Evolutionary conservation across 148 eudicot genomes (phyloP), one percentile per base, ranked within the genome.

Genomic region (Pouteria glomerata): DNA sequence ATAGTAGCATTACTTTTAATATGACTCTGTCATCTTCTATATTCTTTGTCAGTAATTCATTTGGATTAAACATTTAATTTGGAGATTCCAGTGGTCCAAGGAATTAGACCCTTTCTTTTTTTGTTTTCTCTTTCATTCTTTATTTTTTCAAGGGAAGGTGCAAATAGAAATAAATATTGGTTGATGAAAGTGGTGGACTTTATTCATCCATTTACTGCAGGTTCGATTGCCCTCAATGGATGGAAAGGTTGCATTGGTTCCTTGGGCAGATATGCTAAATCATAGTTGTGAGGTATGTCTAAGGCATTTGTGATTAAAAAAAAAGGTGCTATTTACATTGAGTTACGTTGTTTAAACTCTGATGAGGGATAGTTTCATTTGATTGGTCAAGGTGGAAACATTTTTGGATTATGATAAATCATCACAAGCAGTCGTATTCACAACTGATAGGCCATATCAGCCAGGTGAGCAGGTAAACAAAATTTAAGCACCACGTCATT

Each of bases 391-490:
- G 98, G 98, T 91, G 73, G 89, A 89, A 73, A 86, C 98, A 18
- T 91, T 69, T 84, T 80, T 95, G 82, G 98, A 95, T 71, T 95
- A 91, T 76, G 98, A 95, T 59, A 91, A 76, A 72, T 91, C 97
- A 58, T 86, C 98, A 53, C 74, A 92, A 69, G 96, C 91, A 73
- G 88, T 95, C 55, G 93, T 91, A 66, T 95, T 91, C 76, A 89
- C 89, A 50, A 91, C 98, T 41, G 98, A 91, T 77, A 84, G 98
- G 33, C 79, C 87, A 48, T 91, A 95, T 81, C 89, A 87, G 92
- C 96, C 89, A 86, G 97, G 98, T 88, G 98, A 89, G 96, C 98
- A 95, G 98, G 98, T 95, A 95, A 86, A 82, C 58, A 52, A 74
- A 60, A 63, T 56, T 57, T 39, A 60, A 68, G 11, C 34, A 47